Base-by-base conservation (phyloP, 2,329 filamentous ascomycete genomes). In the Nannizzia gypsea region DNA sequence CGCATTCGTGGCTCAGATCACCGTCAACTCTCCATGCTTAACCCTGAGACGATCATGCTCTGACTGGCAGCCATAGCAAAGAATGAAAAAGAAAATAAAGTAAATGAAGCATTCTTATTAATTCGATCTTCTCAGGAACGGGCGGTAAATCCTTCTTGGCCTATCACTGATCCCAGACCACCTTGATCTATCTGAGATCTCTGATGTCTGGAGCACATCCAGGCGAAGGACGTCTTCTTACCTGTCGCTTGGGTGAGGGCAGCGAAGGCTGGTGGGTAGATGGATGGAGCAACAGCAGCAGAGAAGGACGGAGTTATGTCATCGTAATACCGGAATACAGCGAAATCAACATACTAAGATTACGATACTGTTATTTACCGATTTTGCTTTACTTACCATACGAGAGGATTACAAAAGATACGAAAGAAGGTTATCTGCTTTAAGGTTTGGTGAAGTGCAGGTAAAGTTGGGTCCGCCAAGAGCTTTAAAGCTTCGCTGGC, bases 401-500 rank as follows among this genome's bases (percentile, higher is more conserved):
- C 44, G n/a, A n/a, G n/a, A n/a, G n/a, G n/a, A n/a, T 36, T 36
- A 36, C 31, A 11, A 36, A 36, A 13, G 31, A 11, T 36, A 36
- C 31, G 9, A 36, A 17, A 54, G 50, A 54, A 54, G 50, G 50
- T 54, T 54, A 54, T 54, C 28, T 54, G 26, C 5, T 6, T 54
- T 54, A 54, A 54, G 50, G 50, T 54, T 54, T 54, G n/a, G 50
- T 34, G 50, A 20, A 54, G 26, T 34, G 50, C 11, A 54, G 15
- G 50, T 54, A 54, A 54, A 54, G 50, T 54, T 54, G 50, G 50
- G 13, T 31, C 50, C 50, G 50, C 50, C 50, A 54, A 54, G 50
- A 6, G 11, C 15, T 8, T 6, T 17, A 28, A 54, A 54, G 50
- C 50, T 54, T 54, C 50, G 50, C 26, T 11, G 50, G 50, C 50